Conservation (phyloP, 73 alveolate species). For the Tetrahymena malaccensis region DNA sequence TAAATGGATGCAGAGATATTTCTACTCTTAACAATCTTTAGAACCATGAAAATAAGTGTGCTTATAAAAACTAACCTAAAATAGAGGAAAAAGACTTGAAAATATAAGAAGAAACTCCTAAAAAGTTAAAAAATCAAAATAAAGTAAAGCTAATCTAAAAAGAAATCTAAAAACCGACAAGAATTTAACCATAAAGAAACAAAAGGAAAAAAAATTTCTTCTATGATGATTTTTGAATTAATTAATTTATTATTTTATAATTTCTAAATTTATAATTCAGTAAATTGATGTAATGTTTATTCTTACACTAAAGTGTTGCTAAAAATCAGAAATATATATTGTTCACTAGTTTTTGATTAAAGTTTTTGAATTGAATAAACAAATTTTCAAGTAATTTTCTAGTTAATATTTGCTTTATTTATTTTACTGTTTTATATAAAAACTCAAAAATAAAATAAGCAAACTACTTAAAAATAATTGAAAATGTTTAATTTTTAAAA, state of each 20-base stretch:
- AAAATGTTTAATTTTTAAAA: too few relatives aligned
- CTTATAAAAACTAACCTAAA: neutral
- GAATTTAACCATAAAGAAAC: neutral
- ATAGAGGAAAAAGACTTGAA: neutral
- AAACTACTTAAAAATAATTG: too few relatives aligned
- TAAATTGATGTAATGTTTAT: too few relatives aligned
- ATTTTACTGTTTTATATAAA: too few relatives aligned
- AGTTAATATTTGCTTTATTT: too few relatives aligned
- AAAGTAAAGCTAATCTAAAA: neutral
- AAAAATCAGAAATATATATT: too few relatives aligned
- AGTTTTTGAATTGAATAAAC: too few relatives aligned
- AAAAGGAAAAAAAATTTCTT: neutral
- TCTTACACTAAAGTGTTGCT: too few relatives aligned
- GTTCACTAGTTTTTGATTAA: too few relatives aligned
- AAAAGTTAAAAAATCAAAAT: neutral
- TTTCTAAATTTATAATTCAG: too few relatives aligned
- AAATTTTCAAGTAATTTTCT: too few relatives aligned
- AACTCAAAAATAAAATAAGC: too few relatives aligned
- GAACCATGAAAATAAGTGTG: neutral
- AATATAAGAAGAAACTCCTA: neutral
- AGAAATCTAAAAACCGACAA: neutral
- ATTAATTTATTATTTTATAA: neutral
- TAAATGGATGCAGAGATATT: neutral
- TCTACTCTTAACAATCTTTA: neutral
- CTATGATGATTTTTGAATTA: neutral